Evolutionary conservation across 495 filamentous ascomycete species (phyloP).

Genomic region (Aspergillus haitiensis): DNA sequence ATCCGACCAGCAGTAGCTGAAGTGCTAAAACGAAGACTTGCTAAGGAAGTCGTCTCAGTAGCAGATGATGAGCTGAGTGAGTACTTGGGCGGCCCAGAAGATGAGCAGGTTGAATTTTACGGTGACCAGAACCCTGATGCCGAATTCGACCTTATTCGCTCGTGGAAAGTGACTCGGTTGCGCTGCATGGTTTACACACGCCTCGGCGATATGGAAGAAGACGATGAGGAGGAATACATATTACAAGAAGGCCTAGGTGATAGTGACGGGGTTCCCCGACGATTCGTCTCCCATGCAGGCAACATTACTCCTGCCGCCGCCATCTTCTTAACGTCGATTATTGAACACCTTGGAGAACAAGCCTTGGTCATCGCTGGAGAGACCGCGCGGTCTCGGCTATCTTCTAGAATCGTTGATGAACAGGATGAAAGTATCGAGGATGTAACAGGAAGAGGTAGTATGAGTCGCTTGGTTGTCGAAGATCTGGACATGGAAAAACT

Average conservation of each 20-base stretch:
- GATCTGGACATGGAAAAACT: slow-evolving; percentile 92
- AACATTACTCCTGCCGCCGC: slow-evolving; percentile 88
- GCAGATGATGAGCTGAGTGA: slow-evolving; percentile 91
- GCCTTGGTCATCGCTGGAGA: slow-evolving; percentile 84
- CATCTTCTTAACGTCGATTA: slow-evolving; percentile 91
- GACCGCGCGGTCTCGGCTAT: slow-evolving; percentile 74
- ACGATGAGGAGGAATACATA: slow-evolving; percentile 88
- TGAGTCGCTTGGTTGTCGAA: slow-evolving; percentile 74
- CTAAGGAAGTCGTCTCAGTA: slow-evolving; percentile 78
- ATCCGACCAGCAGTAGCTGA: slow-evolving; percentile 84
- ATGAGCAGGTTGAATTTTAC: slow-evolving; percentile 64
- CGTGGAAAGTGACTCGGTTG: slow-evolving; percentile 89
- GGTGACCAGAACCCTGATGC: slow-evolving; percentile 51
- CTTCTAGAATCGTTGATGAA: slow-evolving; percentile 33
- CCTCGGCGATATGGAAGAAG: slow-evolving; percentile 94
- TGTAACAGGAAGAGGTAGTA: slow-evolving; percentile 32
- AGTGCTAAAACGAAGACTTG: slow-evolving; percentile 83
- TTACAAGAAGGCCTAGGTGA: slow-evolving; percentile 66
- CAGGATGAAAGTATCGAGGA: slow-evolving; percentile 21
- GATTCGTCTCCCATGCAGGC: slow-evolving; percentile 58
- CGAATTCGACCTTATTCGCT: slow-evolving; percentile 80
- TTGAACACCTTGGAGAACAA: slow-evolving; percentile 93
- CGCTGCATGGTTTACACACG: slow-evolving; percentile 98
- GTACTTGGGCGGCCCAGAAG: slow-evolving; percentile 74
- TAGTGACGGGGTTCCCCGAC: slow-evolving; percentile 46